These are phyloP conservation scores for Piromyces sp. DNA, from an alignment of 192 early-diverging fungal species.

Conservation along the genomic window DNA sequence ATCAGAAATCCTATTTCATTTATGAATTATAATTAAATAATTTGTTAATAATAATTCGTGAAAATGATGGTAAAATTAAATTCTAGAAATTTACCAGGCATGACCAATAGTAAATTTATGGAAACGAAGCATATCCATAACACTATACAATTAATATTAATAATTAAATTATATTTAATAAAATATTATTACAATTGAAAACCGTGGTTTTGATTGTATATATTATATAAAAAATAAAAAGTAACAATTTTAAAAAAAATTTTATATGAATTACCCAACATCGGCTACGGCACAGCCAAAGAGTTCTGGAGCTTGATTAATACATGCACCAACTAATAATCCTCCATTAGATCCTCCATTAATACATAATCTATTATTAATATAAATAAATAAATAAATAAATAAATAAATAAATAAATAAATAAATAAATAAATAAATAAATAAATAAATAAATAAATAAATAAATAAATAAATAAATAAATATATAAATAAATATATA, in stretches of 20 bases:
- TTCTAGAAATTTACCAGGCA: constrained; percentile 21
- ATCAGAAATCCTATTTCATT: not conserved
- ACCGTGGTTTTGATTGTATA: too few relatives aligned
- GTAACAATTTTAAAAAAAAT: too few relatives aligned
- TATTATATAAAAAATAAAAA: too few relatives aligned
- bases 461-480: too few relatives aligned
- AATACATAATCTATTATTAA: not conserved
- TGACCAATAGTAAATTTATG: constrained; percentile 65
- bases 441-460: too few relatives aligned
- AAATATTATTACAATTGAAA: too few relatives aligned
- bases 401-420: not conserved
- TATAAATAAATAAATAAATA: not conserved
- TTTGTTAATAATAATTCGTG: too few relatives aligned
- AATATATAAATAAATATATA: too few relatives aligned
- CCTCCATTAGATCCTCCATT: constrained; percentile 42
- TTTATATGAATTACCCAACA: constrained; percentile 14
- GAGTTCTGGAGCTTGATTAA: constrained; percentile 58
- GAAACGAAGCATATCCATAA: constrained; percentile 54
- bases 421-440: constrained; percentile 45
- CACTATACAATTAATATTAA: constrained; percentile 9
- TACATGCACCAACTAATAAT: constrained; percentile 43
- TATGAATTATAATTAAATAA: constrained; percentile 1
- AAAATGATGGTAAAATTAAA: too few relatives aligned
- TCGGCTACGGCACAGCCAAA: constrained; percentile 44
- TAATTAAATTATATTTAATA: too few relatives aligned